phyloP scores from a whole-genome alignment of 2,329 filamentous ascomycete genomes.

The Ophiobolus disseminans region DNA sequence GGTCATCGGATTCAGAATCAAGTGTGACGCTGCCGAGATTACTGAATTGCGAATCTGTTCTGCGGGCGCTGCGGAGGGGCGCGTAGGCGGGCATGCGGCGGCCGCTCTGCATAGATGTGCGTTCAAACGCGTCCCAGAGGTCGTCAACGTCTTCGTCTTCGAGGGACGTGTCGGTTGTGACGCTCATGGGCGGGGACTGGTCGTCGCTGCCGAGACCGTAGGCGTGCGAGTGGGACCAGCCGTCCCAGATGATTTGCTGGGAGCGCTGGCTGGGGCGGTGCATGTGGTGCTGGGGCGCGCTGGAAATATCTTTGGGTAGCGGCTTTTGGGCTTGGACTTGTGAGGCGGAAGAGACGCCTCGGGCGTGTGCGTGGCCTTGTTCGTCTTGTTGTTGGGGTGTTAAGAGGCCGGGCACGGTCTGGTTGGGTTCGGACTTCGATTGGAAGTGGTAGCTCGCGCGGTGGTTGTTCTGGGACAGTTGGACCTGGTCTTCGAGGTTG shows the following conservation, averaged over 20 bases:
- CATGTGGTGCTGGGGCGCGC: slow-evolving; percentile 19
- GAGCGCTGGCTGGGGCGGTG: slow-evolving; percentile 35
- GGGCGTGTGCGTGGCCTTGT: slow-evolving; percentile 45
- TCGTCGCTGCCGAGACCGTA: slow-evolving; percentile 41
- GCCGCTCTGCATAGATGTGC: slow-evolving; percentile 18
- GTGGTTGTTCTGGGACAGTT: slow-evolving; percentile 47
- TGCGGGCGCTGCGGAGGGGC: slow-evolving; percentile 19
- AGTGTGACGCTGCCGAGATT: slow-evolving; percentile 9
- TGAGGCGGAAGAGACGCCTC: slow-evolving; percentile 44
- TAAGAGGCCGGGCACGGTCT: slow-evolving; percentile 44
- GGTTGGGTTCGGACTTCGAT: slow-evolving; percentile 51
- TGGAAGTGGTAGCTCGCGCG: slow-evolving; percentile 50
- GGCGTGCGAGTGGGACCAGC: slow-evolving; percentile 42
- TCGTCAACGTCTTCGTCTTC: slow-evolving; percentile 47
- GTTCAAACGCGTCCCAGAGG: slow-evolving; percentile 44
- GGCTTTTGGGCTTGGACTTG: slow-evolving; percentile 37
- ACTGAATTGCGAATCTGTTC: slow-evolving; percentile 27
- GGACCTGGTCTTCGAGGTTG: slow-evolving; percentile 56
- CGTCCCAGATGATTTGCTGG: slow-evolving; percentile 41
- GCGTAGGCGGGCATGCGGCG: slow-evolving; percentile 21
- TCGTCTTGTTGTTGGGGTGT: slow-evolving; percentile 47
- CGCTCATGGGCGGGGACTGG: slow-evolving; percentile 39
- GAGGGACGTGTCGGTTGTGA: slow-evolving; percentile 39
- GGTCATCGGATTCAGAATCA: slow-evolving; percentile 34
- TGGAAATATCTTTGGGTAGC: slow-evolving; percentile 27